Evolutionary conservation across 2,329 filamentous ascomycete genomes (phyloP), one percentile per base, ranked within the genome.

Genomic region (Zymoseptoria pseudotritici): DNA sequence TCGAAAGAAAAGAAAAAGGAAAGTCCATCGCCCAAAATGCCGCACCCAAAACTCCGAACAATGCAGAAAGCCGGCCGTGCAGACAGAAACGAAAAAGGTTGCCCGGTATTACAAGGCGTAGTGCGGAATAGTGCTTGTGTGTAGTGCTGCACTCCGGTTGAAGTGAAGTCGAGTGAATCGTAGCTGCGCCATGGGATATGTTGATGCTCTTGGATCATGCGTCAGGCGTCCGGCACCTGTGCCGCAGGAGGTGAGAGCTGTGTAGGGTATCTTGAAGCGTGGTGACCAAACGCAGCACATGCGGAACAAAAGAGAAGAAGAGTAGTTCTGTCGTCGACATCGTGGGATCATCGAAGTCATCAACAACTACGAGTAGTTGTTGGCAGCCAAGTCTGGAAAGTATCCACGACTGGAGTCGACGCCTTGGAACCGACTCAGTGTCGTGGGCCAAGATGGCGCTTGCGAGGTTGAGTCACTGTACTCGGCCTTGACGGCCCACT

Each of bases 351-450:
- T 26, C 53, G 24, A 42, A 19, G 8, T 54, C 29, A 11, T 54
- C 20, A 50, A 17, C 24, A n/a, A 42, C 17, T 53, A 64, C 49
- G 63, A 61, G 58, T 63, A 65, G 21, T 57, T 63, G 24, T 62
- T 58, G 53, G 75, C 69, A 57, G 74, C 73, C 24, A 79, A 68
- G 54, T 78, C 75, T 13, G 76, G 77, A 60, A 77, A 80, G 63
- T 76, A 79, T 26, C 78, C 78, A 21, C 76, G 76, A 63, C 77
- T 79, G 13, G 72, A 74, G 53, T 78, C 76, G 63, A 78, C 74
- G 58, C 78, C 78, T 63, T 78, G 75, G 62, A 76, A 79, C 7
- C 77, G 71, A 24, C 76, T 73, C 62, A 77, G 75, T n/a, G 74
- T 74, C 7, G 72, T 67, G 13, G 71, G 68, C 22, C 56, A 59